Evolutionary conservation across 768 basidiomycete species (phyloP).

Genomic region (Leccinum sublutescens): DNA sequence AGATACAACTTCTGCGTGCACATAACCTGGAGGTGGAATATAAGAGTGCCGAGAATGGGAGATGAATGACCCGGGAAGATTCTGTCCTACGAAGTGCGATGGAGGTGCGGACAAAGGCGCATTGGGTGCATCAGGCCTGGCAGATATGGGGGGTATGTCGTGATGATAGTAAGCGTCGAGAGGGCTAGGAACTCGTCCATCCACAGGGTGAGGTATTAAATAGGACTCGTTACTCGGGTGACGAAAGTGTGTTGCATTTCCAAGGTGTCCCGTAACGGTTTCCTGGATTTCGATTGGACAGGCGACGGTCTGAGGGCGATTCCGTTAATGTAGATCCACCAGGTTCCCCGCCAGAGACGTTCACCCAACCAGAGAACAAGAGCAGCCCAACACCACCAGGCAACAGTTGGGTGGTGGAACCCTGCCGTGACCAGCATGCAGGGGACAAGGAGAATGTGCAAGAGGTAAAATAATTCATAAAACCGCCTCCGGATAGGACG

Average conservation of each 20-base stretch:
- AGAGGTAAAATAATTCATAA: constrained; percentile 65
- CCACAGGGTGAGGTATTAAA: background rate
- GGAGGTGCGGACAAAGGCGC: background rate
- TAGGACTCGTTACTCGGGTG: constrained; percentile 6
- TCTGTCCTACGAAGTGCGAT: constrained; percentile 1
- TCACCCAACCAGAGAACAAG: constrained; percentile 63
- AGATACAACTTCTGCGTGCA: constrained; percentile 64
- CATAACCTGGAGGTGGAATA: constrained; percentile 64
- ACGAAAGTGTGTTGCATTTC: constrained; percentile 25
- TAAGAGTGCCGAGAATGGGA: constrained; percentile 23
- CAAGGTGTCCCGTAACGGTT: constrained; percentile 15
- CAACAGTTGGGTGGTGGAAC: constrained; percentile 64
- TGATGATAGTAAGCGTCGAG: constrained; percentile 22
- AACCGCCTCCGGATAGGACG: constrained; percentile 48
- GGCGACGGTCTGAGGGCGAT: background rate
- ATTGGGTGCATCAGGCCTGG: background rate
- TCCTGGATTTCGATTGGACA: background rate
- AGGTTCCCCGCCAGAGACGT: constrained; percentile 51
- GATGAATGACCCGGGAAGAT: background rate
- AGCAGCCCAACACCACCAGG: constrained; percentile 68
- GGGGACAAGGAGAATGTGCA: constrained; percentile 63
- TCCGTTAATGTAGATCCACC: constrained; percentile 58
- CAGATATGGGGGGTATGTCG: constrained; percentile 5
- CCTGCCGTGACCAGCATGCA: constrained; percentile 58
- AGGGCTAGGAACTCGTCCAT: constrained; percentile 23